phyloP scores from a whole-genome alignment of 2,329 filamentous ascomycete species.

The Aspergillus clavatus region DNA sequence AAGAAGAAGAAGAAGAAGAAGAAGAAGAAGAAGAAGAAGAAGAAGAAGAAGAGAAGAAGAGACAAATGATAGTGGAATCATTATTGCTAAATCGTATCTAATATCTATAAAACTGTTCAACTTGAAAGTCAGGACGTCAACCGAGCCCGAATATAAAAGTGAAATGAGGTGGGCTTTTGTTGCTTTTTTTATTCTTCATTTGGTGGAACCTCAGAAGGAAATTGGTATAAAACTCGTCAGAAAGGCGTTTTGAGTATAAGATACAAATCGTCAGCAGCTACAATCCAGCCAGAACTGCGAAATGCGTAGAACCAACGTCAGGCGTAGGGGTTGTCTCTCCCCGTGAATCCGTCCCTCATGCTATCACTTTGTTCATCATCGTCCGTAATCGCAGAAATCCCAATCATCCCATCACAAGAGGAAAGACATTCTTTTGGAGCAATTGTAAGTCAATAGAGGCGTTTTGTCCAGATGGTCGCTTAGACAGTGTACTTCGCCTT shows the following conservation, averaged over 20 bases:
- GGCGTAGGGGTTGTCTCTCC: slow-evolving; percentile 5
- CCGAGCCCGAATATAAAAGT: background rate
- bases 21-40: too few species aligned
- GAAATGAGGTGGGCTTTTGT: slow-evolving; percentile 1
- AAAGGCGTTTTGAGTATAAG: slow-evolving; percentile 30
- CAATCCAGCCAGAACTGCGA: slow-evolving; percentile 26
- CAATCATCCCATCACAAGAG: slow-evolving; percentile 14
- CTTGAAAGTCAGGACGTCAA: background rate
- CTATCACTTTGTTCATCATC: slow-evolving; percentile 14
- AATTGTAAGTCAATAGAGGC: slow-evolving; percentile 16
- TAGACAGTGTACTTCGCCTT: slow-evolving; percentile 91
- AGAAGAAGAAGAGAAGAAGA: background rate
- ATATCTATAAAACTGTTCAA: background rate
- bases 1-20: too few species aligned
- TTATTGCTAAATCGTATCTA: background rate
- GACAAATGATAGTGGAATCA: background rate
- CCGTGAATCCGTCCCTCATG: slow-evolving; percentile 9
- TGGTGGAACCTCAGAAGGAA: slow-evolving; percentile 14
- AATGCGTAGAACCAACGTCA: slow-evolving; percentile 13
- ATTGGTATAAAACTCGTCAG: slow-evolving; percentile 24
- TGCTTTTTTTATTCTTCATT: background rate
- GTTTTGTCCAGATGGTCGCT: slow-evolving; percentile 16
- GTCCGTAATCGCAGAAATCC: slow-evolving; percentile 14
- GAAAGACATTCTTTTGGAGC: slow-evolving; percentile 12
- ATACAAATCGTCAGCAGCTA: slow-evolving; percentile 28